Conservation (phyloP, 2,329 filamentous ascomycete species). For the Fusarium sp. region DNA sequence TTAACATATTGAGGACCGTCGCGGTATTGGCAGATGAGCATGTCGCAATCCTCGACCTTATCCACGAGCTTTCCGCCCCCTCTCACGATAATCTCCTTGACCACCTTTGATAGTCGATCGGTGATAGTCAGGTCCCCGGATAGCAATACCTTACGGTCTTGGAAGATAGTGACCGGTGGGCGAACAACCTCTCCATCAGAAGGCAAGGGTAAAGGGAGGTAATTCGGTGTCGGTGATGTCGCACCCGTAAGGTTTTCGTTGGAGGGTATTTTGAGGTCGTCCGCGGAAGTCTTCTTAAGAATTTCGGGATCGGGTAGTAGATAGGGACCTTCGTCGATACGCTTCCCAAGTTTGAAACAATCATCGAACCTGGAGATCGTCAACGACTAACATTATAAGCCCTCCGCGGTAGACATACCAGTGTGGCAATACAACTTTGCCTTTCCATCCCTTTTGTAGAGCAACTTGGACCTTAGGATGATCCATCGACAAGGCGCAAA, state of each 20-base stretch:
- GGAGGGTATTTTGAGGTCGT: conserved; percentile 63
- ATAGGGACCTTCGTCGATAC: conserved; percentile 90
- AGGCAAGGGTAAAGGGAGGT: conserved; percentile 50
- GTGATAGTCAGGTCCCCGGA: conserved; percentile 78
- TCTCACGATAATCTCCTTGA: conserved; percentile 74
- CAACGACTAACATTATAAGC: background rate
- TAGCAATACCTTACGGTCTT: conserved; percentile 79
- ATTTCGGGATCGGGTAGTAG: conserved; percentile 86
- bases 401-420: conserved; percentile 65
- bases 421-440: conserved; percentile 90
- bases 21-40: conserved; percentile 87
- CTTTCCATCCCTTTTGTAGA: conserved; percentile 70
- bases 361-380: conserved; percentile 82
- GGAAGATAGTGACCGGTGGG: conserved; percentile 76
- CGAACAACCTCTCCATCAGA: conserved; percentile 54
- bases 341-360: conserved; percentile 90
- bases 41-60: conserved; percentile 75
- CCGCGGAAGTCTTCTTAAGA: conserved; percentile 66
- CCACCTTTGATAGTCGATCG: conserved; percentile 69
- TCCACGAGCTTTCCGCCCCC: conserved; percentile 77
- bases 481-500: conserved; percentile 82
- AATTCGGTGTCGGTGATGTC: conserved; percentile 58
- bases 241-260: conserved; percentile 75
- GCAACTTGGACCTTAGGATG: conserved; percentile 75
- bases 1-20: conserved; percentile 80